Evolutionary conservation across 2,329 filamentous ascomycete species (phyloP), one percentile per base, ranked within the genome.

Genomic region (Colletotrichum navitas): DNA sequence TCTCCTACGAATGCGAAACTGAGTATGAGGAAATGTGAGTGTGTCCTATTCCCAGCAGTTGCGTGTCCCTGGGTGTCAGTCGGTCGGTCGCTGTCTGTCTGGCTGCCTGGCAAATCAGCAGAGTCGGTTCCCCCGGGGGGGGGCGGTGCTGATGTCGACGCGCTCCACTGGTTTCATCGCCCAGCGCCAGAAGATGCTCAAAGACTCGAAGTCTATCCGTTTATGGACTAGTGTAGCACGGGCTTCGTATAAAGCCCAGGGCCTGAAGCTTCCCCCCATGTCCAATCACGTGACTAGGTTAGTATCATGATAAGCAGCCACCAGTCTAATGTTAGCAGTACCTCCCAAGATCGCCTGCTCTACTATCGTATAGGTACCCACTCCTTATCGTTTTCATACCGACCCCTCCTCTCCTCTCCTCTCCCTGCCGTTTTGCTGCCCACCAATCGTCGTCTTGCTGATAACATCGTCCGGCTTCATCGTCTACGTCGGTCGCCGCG

Each of bases 161-260:
- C 52, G 49, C 70, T 66, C 54, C 47, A 62, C 55, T 72, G 70
- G 66, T 72, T 72, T 72, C 70, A 71, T 54, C 45, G 65, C 59
- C 39, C 47, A 16, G n/a, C 43, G n/a, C 39, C 14, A 29, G 36
- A 29, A 49, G 56, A 34, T 70, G 32, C 21, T 64, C 67, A 52
- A 26, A 49, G 43, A 63, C 49, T 45, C 26, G 55, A 49, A 41
- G 39, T 49, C 51, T 60, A 56, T 49, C 70, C 41, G 26, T 43
- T 65, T 66, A 5, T 11, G 56, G 67, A 18, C 54, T 72, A 72
- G 70, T 3, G 21, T n/a, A 8, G 2, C 39, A 16, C n/a, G 49
- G 41, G 41, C 61, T 36, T 43, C 26, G 56, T 51, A n/a, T 43
- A 47, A 29, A 41, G 49, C 49, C 55, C 24, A 29, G 16, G 34